Evolutionary conservation across 2,329 filamentous ascomycete genomes (phyloP), one percentile per base, ranked within the genome.

Genomic region (Plenodomus biglobosus): DNA sequence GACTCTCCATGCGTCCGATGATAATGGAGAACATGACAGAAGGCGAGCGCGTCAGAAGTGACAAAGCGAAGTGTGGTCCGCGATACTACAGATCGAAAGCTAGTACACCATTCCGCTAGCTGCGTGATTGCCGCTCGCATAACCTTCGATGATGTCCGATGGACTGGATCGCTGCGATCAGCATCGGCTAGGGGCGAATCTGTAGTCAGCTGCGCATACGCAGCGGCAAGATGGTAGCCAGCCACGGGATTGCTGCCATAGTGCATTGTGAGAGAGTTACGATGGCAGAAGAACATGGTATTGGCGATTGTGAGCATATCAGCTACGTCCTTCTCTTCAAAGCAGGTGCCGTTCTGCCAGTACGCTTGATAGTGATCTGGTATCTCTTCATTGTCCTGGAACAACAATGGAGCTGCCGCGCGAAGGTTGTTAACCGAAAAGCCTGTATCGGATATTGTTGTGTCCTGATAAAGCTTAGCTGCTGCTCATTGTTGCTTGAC

Each of bases 161-260:
- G 15, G 3, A 18, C 38, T 30, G 38, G 19, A 5, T 24, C 6
- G 8, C 11, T 15, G 27, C 3, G 3, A 15, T 6, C 27, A 3
- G 27, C 11, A 32, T 15, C 13, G 3, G 27, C 13, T 3, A 32
- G 27, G 3, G 27, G 27, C 8, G 27, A 32, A 11, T 32, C 27
- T 32, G 27, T 3, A 11, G 13, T 3, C 3, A 32, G 27, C 27
- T 15, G 27, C 3, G 27, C 38, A 18, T 6, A 55, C 8, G 37
- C 43, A 2, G 48, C 42, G 1, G 80, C 78, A n/a, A 85, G 71
- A 62, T 85, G 82, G 48, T 80, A 86, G 1, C 81, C 78, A 5
- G 78, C 58, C 0, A 83, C 52, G 0, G 83, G 82, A 49, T 85
- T 72, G 3, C 73, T 74, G 3, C 69, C 73, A 58, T 79, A 77